Percentiles rank a stretch among this genome's conserved stretches.
Evolutionary conservation across 2,329 filamentous ascomycete species (phyloP).

Genomic region (Geoglossum cookeanum): DNA sequence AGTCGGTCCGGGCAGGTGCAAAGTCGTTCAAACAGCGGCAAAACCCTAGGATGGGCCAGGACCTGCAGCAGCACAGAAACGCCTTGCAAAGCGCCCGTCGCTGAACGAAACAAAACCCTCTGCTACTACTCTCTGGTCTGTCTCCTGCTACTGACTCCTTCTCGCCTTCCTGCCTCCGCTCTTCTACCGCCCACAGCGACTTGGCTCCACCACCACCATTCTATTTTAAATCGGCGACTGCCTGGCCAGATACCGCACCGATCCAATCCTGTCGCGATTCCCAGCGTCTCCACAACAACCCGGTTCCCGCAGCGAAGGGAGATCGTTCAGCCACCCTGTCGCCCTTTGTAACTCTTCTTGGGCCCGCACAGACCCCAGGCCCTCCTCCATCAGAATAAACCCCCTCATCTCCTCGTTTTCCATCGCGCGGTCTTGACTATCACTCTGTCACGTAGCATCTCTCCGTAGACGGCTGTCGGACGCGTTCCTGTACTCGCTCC

Average conservation of each 20-base stretch:
- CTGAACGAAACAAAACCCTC: background rate
- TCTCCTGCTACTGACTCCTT: background rate
- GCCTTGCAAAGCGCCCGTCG: background rate
- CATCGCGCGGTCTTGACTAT: background rate
- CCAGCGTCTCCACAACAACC: background rate
- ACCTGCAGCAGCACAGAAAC: background rate
- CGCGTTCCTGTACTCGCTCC: background rate
- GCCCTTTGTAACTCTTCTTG: background rate
- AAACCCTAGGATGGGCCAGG: background rate
- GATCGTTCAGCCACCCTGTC: background rate
- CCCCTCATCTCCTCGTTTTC: slow-evolving; percentile 2
- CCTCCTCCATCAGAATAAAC: background rate
- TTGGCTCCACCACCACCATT: background rate
- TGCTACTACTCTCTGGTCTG: background rate
- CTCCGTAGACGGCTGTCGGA: background rate
- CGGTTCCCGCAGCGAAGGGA: background rate
- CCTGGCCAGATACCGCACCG: background rate
- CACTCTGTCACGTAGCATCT: background rate
- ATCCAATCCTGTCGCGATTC: background rate
- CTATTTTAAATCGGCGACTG: background rate
- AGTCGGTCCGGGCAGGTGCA: too few relatives aligned
- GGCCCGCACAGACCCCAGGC: background rate
- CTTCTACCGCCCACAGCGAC: background rate
- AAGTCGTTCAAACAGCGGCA: background rate
- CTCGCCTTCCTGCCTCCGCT: background rate